phyloP scores from a whole-genome alignment of 2,329 filamentous ascomycete genomes.

The Stagonosporopsis tanaceti region DNA sequence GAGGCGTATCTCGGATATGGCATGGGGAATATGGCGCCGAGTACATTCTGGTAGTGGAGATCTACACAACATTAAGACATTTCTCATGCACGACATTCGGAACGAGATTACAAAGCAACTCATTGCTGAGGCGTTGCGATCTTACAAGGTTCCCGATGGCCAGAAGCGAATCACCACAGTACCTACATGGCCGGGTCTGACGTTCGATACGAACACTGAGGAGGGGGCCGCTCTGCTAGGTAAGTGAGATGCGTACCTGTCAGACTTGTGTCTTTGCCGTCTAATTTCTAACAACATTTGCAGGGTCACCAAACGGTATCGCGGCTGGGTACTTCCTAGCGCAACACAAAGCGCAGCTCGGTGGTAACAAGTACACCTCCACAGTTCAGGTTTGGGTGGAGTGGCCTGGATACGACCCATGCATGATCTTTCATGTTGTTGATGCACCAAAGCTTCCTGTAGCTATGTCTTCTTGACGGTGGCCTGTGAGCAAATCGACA shows the following conservation, averaged over 20 bases:
- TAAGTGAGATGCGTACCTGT: neutral
- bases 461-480: too few species aligned
- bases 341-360: conserved; percentile 19
- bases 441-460: neutral
- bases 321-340: conserved; percentile 11
- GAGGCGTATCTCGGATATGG: neutral
- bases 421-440: neutral
- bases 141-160: neutral
- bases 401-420: neutral
- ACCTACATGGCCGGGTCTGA: conserved; percentile 2
- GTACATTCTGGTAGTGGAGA: neutral
- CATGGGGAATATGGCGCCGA: conserved; percentile 1
- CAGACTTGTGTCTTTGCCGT: neutral
- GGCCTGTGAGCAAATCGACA: too few species aligned
- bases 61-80: neutral
- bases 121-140: neutral
- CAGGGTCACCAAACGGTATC: conserved; percentile 18
- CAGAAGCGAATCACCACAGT: neutral
- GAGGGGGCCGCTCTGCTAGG: neutral
- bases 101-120: neutral
- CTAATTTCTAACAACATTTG: neutral
- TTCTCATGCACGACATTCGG: neutral
- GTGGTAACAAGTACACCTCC: conserved; percentile 10
- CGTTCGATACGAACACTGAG: neutral
- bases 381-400: neutral